A percentile compares a stretch with the other conserved stretches of the same genome.
These are phyloP conservation scores for Trichomonas gallinae DNA, from an alignment of 208 protist species.

Conservation along the genomic window DNA sequence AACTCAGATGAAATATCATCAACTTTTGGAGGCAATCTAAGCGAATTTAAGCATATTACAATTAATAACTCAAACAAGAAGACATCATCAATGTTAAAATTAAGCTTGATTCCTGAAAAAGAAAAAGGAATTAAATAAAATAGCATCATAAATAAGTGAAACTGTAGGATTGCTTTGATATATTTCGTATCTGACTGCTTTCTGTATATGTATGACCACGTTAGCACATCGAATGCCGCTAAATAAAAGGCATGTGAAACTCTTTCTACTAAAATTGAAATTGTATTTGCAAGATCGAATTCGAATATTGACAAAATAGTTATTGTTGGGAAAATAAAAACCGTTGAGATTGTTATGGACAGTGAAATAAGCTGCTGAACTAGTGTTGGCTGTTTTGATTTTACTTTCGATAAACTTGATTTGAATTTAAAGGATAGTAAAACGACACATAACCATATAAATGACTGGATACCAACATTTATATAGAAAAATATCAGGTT, in stretches of 20 bases:
- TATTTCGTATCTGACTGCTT: neutral
- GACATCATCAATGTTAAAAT: neutral
- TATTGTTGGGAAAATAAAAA: neutral
- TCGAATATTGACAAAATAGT: neutral
- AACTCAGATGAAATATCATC: neutral
- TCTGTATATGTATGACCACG: neutral
- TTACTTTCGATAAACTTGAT: neutral
- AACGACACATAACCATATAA: neutral
- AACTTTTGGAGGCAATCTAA: neutral
- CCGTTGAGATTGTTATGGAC: neutral
- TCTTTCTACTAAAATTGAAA: neutral
- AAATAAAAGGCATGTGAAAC: neutral
- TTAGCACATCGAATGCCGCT: neutral
- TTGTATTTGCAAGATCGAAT: neutral
- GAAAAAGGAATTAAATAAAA: neutral
- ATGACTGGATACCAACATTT: neutral
- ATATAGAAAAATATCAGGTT: neutral
- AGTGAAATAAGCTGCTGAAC: neutral
- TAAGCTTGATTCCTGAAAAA: neutral
- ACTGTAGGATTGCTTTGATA: neutral
- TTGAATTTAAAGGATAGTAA: neutral
- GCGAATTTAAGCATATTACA: neutral
- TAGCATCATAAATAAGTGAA: neutral
- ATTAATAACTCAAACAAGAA: neutral
- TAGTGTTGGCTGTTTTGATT: neutral